Evolutionary conservation across 805 yeast species (phyloP).

Genomic region (Kodamaea sagamina): DNA sequence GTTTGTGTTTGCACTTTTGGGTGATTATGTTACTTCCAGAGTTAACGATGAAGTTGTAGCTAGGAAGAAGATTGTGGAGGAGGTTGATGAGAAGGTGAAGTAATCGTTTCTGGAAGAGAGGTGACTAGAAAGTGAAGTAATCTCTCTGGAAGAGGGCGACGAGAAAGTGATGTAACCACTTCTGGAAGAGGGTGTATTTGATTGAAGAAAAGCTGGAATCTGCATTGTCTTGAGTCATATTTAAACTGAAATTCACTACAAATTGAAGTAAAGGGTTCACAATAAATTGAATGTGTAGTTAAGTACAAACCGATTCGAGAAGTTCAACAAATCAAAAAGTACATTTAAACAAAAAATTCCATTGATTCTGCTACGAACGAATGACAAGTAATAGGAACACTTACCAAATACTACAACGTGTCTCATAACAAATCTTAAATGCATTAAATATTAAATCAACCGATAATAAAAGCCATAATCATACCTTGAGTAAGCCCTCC

Average conservation of each 20-base stretch:
- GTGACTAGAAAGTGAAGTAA: too few species aligned
- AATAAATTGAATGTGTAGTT: too few species aligned
- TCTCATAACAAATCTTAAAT: slow-evolving; percentile 1
- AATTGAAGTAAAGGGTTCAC: too few species aligned
- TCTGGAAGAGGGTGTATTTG: too few species aligned
- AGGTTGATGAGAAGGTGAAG: slow-evolving; percentile 16
- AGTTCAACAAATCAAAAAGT: not conserved
- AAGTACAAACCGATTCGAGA: too few species aligned
- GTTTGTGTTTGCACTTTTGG: slow-evolving; percentile 39
- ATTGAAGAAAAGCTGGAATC: too few species aligned
- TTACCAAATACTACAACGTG: not conserved
- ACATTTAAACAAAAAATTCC: not conserved
- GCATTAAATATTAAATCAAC: slow-evolving; percentile 4
- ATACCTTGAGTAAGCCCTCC: slow-evolving; percentile 23
- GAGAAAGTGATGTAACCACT: too few species aligned
- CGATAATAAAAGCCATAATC: not conserved
- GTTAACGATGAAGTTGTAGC: slow-evolving; percentile 40
- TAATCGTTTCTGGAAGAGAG: not conserved
- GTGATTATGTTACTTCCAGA: slow-evolving; percentile 40
- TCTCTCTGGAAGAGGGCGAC: too few species aligned
- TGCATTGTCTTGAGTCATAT: too few species aligned
- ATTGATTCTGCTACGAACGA: not conserved
- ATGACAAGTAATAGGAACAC: not conserved
- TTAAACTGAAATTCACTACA: too few species aligned
- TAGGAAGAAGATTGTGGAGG: slow-evolving; percentile 30